These are phyloP conservation scores for Rosa chinensis DNA, from an alignment of 306 rosid species.

Conservation along the genomic window DNA sequence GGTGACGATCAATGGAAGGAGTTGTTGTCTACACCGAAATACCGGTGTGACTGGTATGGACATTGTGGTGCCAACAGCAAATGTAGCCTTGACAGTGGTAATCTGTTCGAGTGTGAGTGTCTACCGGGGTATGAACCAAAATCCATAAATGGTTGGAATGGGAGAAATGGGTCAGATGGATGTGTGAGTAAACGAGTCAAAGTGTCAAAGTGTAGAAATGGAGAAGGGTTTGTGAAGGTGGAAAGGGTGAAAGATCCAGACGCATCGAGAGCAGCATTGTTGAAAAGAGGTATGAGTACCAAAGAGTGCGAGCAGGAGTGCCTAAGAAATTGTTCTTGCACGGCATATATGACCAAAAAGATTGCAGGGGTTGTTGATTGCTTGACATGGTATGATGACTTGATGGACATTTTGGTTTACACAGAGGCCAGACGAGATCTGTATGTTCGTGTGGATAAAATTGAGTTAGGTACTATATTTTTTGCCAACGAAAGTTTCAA, in stretches of 20 bases:
- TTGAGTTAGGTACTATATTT: slow-evolving; percentile 8
- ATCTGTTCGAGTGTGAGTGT: slow-evolving; percentile 43
- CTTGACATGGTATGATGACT: slow-evolving; percentile 44
- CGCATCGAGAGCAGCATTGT: slow-evolving; percentile 30
- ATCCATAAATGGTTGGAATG: slow-evolving; percentile 28
- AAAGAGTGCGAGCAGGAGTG: slow-evolving; percentile 41
- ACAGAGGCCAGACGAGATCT: slow-evolving; percentile 39
- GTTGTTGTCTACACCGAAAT: slow-evolving; percentile 12
- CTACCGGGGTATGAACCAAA: slow-evolving; percentile 56
- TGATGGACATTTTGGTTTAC: slow-evolving; percentile 41
- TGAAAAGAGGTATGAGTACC: slow-evolving; percentile 12
- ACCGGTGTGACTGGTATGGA: slow-evolving; percentile 45
- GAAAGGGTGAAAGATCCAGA: slow-evolving; percentile 47
- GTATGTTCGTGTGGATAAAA: slow-evolving; percentile 41
- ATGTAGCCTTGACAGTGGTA: slow-evolving; percentile 36
- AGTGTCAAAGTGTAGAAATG: slow-evolving; percentile 34
- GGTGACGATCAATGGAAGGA: background rate
- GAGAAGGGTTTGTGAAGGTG: slow-evolving; percentile 55
- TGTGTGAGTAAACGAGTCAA: slow-evolving; percentile 41
- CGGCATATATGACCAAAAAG: slow-evolving; percentile 37
- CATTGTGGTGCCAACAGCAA: slow-evolving; percentile 25
- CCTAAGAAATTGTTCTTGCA: slow-evolving; percentile 49
- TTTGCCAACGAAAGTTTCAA: background rate
- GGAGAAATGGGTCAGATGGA: slow-evolving; percentile 45
- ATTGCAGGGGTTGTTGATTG: slow-evolving; percentile 37